Evolutionary conservation across 495 filamentous ascomycete species (phyloP).

Genomic region (Letharia lupina): DNA sequence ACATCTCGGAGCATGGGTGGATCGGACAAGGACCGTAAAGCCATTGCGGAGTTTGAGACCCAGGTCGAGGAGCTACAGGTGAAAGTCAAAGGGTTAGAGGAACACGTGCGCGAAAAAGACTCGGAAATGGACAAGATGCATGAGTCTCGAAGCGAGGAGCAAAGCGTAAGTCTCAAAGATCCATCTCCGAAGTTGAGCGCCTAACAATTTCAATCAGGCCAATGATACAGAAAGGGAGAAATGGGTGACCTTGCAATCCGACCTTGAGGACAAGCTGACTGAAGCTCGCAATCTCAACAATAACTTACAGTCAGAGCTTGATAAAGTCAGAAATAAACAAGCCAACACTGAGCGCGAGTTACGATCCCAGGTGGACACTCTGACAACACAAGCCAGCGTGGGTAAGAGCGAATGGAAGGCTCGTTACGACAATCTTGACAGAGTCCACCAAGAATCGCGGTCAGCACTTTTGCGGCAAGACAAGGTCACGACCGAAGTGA

Average conservation of each 20-base stretch:
- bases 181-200: background rate
- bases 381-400: conserved; percentile 26
- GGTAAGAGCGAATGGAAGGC: conserved; percentile 43
- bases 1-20: conserved; percentile 35
- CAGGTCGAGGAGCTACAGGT: conserved; percentile 64
- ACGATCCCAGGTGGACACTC: conserved; percentile 54
- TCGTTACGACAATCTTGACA: conserved; percentile 56
- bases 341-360: conserved; percentile 54
- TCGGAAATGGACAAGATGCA: conserved; percentile 44
- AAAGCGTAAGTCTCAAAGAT: conserved; percentile 34
- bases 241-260: conserved; percentile 64
- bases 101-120: conserved; percentile 48
- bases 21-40: conserved; percentile 59
- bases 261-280: conserved; percentile 69
- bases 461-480: conserved; percentile 62
- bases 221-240: conserved; percentile 48
- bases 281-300: conserved; percentile 71
- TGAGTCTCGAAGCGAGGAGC: conserved; percentile 34
- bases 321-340: conserved; percentile 60
- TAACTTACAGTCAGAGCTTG: conserved; percentile 67
- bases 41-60: conserved; percentile 61
- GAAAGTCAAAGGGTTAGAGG: conserved; percentile 66
- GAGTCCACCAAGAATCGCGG: conserved; percentile 65
- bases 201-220: conserved; percentile 26
- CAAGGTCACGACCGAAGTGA: conserved; percentile 81